Evolutionary conservation across 768 basidiomycete genomes (phyloP), one percentile per base, ranked within the genome.

Genomic region (Tulasnella sp.): DNA sequence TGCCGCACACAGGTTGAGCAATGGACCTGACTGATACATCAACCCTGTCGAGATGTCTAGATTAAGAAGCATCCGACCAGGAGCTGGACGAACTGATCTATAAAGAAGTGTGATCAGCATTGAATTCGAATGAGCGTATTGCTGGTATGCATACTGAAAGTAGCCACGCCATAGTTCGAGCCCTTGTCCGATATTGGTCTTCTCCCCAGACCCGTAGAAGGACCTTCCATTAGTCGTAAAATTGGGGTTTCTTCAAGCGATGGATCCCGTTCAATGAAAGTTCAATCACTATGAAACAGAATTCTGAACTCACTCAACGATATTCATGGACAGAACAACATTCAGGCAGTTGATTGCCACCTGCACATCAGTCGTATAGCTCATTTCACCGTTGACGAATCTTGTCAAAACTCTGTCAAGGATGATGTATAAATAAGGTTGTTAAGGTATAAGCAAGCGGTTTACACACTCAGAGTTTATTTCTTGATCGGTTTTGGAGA

Each of bases 121-220:
- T n/a, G n/a, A n/a, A n/a, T n/a, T n/a, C 27, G 4, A 32, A 12
- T 25, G 34, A 3, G 16, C 39, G 34, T 25, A 31, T 19, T 25
- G 9, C 15, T 2, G 32, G 1, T 5, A 25, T 5, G 34, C 3
- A 19, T 50, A 63, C 60, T 86, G 85, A 64, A 88, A 86, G 48
- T 81, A 85, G 0, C 86, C 84, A 2, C 83, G 72, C 82, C 83
- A 83, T 0, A 85, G 69, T 12, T 76, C 72, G 2, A 87, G 69
- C 0, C 86, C 83, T 0, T 16, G 35, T 0, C 83, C 70, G 9
- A 72, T 69, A 28, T 64, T 58, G 39, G 67, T 71, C 6, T 66
- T 72, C 42, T 76, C 81, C 0, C 65, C 61, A 20, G 74, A 64
- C 0, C 78, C 81, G 62, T 79, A 88, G 64, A 88, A 86, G 0